Conservation (phyloP, 768 basidiomycete species). For the Tulasnella sp. region DNA sequence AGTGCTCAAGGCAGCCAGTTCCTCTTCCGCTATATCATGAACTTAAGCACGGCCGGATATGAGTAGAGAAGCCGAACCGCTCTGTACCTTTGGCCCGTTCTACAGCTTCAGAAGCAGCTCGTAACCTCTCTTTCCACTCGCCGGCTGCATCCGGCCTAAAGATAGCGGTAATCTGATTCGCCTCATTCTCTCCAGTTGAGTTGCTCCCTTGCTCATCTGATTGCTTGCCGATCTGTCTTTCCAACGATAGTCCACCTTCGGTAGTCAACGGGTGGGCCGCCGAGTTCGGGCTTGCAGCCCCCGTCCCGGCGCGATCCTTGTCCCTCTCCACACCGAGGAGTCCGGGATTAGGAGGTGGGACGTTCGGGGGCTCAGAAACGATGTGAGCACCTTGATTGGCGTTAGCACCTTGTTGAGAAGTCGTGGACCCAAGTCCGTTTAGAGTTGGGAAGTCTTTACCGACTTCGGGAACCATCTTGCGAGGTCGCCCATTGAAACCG, state of each 20-base stretch:
- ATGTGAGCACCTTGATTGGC: background rate
- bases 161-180: slow-evolving; percentile 56
- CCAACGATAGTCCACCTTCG: background rate
- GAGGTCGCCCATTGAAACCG: slow-evolving; percentile 65
- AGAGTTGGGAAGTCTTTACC: slow-evolving; percentile 49
- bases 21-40: slow-evolving; percentile 1
- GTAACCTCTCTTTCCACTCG: slow-evolving; percentile 65
- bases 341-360: slow-evolving; percentile 2
- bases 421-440: slow-evolving; percentile 42
- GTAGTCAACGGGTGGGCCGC: background rate
- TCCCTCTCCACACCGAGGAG: slow-evolving; percentile 1
- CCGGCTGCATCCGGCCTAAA: slow-evolving; percentile 78
- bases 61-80: background rate
- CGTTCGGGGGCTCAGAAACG: background rate
- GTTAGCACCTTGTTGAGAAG: slow-evolving; percentile 18
- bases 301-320: slow-evolving; percentile 13
- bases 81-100: slow-evolving; percentile 19
- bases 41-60: background rate
- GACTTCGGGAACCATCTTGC: slow-evolving; percentile 67
- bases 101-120: slow-evolving; percentile 24
- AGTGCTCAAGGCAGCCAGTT: background rate
- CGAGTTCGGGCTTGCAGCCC: background rate
- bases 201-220: background rate
- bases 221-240: background rate
- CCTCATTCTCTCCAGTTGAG: slow-evolving; percentile 28